These are phyloP conservation scores for Amaranthus cruentus DNA, from an alignment of 148 eudicot species.

Conservation along the genomic window DNA sequence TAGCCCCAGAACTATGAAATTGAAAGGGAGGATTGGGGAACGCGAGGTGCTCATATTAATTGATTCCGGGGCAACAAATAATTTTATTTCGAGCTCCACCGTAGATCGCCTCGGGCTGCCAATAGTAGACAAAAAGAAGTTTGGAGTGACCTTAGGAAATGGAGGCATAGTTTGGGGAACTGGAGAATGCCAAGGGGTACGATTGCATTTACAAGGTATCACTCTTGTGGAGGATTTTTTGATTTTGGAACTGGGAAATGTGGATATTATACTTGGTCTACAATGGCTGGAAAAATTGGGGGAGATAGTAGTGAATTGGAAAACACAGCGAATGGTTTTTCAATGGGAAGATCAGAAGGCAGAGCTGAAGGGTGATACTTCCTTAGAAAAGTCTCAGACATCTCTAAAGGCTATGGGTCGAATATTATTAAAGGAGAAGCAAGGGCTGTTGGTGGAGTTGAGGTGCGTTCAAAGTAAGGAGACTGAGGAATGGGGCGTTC, in stretches of 20 bases:
- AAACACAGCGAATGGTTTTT: neutral
- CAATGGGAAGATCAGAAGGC: neutral
- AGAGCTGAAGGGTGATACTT: neutral
- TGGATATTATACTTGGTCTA: neutral
- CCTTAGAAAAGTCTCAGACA: accelerated
- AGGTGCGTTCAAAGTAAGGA: neutral
- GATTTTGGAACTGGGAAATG: neutral
- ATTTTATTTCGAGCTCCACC: neutral
- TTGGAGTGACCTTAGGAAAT: neutral
- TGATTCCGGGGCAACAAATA: neutral
- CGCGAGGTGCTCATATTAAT: neutral
- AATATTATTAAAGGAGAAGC: neutral
- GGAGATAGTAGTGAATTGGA: neutral
- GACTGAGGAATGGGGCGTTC: neutral
- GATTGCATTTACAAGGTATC: neutral
- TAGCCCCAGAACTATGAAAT: neutral
- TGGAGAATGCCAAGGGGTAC: neutral
- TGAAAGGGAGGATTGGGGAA: neutral
- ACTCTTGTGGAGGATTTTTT: neutral
- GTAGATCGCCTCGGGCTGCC: neutral
- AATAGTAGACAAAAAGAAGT: accelerated
- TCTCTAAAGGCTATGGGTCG: neutral
- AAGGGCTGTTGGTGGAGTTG: neutral
- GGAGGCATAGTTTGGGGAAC: neutral
- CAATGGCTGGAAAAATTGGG: neutral